A percentile compares a stretch with the other conserved stretches of the same genome.
Evolutionary conservation across 805 yeast genomes (phyloP).

Genomic region (Saturnispora bothae): DNA sequence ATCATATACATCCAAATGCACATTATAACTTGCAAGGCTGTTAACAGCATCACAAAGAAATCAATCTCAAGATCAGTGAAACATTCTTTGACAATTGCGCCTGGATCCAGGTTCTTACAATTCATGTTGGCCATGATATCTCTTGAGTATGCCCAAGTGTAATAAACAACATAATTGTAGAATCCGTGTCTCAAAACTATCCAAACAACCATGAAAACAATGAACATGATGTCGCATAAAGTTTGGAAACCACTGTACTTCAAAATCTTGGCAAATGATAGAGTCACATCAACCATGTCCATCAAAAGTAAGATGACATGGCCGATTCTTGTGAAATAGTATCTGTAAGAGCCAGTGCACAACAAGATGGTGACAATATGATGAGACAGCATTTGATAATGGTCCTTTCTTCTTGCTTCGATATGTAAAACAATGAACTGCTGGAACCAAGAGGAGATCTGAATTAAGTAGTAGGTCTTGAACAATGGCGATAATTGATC

Average conservation of each 20-base stretch:
- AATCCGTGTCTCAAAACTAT: conserved; percentile 60
- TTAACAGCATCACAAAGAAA: conserved; percentile 44
- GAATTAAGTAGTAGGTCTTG: conserved; percentile 62
- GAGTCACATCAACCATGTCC: conserved; percentile 73
- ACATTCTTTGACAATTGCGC: conserved; percentile 30
- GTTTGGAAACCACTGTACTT: conserved; percentile 55
- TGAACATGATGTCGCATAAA: conserved; percentile 60
- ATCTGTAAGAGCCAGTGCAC: conserved; percentile 60
- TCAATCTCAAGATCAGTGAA: conserved; percentile 37
- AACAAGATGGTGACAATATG: conserved; percentile 71
- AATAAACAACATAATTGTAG: conserved; percentile 56
- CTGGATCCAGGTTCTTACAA: conserved; percentile 26
- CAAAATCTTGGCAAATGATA: conserved; percentile 65
- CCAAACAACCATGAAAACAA: conserved; percentile 61
- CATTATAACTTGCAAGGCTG: conserved; percentile 55
- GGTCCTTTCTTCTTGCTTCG: conserved; percentile 75
- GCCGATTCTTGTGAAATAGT: conserved; percentile 67
- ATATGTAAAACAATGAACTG: conserved; percentile 68
- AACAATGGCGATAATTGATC: conserved; percentile 38
- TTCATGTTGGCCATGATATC: conserved; percentile 36
- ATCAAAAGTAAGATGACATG: conserved; percentile 66
- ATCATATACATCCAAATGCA: conserved; percentile 71
- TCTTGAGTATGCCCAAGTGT: conserved; percentile 39
- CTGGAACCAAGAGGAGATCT: conserved; percentile 71
- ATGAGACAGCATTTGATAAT: conserved; percentile 77